phyloP scores from a whole-genome alignment of 2,329 filamentous ascomycete species.

The Botrytis squamosa region DNA sequence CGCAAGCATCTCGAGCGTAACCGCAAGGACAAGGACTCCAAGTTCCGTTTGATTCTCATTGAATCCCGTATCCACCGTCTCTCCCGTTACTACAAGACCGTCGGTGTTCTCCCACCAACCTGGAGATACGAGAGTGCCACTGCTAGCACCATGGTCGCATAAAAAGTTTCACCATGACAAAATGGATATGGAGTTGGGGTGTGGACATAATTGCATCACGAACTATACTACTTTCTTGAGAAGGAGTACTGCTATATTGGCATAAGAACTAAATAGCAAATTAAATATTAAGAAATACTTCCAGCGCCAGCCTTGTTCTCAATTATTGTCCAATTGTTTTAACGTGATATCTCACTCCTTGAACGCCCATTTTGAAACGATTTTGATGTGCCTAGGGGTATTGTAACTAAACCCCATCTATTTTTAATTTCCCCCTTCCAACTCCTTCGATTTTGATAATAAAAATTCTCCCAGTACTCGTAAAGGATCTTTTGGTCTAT shows the following conservation, averaged over 20 bases:
- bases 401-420: constrained; percentile 8
- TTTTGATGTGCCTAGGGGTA: constrained; percentile 13
- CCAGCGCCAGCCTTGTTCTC: constrained; percentile 8
- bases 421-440: constrained; percentile 46
- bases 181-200: constrained; percentile 36
- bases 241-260: constrained; percentile 31
- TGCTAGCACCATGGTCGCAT: constrained; percentile 89
- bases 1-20: constrained; percentile 99
- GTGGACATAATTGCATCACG: constrained; percentile 31
- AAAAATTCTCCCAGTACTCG: constrained; percentile 69
- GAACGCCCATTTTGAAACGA: neutral
- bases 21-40: constrained; percentile 99
- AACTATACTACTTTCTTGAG: constrained; percentile 5
- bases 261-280: constrained; percentile 35
- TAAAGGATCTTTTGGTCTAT: constrained; percentile 65
- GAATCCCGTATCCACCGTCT: constrained; percentile 99
- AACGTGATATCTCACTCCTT: neutral
- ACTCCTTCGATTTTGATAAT: constrained; percentile 63
- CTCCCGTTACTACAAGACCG: constrained; percentile 99
- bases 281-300: constrained; percentile 36
- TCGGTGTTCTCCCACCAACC: constrained; percentile 78
- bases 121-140: constrained; percentile 99
- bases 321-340: constrained; percentile 7
- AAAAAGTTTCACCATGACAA: constrained; percentile 40
- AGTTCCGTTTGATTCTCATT: constrained; percentile 99